Percentiles rank a stretch among this genome's conserved stretches.
Evolutionary conservation across 2,329 filamentous ascomycete species (phyloP).

Genomic region (Trichoderma citrinoviride): DNA sequence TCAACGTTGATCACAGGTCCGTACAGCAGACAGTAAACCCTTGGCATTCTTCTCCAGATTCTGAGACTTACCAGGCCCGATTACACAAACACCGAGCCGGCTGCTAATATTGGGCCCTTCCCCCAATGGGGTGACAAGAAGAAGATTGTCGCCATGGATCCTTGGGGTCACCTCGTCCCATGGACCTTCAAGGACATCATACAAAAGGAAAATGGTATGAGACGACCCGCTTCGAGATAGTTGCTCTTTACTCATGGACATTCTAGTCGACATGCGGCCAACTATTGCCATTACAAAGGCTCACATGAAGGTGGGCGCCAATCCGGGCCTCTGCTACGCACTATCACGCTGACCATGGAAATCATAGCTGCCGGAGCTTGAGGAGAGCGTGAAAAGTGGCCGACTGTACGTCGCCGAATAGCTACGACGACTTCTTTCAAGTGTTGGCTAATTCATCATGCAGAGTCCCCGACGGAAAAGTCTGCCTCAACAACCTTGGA

Average conservation of each 20-base stretch:
- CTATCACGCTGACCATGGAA: not conserved
- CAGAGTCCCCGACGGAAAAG: constrained; percentile 74
- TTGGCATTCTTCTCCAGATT: not conserved
- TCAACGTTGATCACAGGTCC: constrained; percentile 73
- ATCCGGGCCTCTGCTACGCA: not conserved
- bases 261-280: constrained; percentile 74
- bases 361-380: constrained; percentile 75
- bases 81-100: constrained; percentile 78
- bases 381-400: constrained; percentile 78
- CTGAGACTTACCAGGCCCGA: constrained; percentile 45
- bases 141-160: constrained; percentile 98
- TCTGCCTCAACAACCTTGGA: constrained; percentile 80
- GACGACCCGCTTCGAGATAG: not conserved
- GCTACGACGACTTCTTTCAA: not conserved
- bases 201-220: constrained; percentile 64
- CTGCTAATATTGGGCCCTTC: constrained; percentile 84
- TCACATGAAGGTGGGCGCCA: constrained; percentile 70
- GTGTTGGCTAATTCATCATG: constrained; percentile 21
- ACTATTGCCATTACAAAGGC: constrained; percentile 91
- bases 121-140: constrained; percentile 84
- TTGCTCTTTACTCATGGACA: constrained; percentile 13
- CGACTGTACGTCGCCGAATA: constrained; percentile 54
- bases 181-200: constrained; percentile 81
- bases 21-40: not conserved
- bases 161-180: constrained; percentile 81